Evolutionary conservation across 140 eudicot genomes (phyloP).

Genomic region (Bidens hawaiensis): DNA sequence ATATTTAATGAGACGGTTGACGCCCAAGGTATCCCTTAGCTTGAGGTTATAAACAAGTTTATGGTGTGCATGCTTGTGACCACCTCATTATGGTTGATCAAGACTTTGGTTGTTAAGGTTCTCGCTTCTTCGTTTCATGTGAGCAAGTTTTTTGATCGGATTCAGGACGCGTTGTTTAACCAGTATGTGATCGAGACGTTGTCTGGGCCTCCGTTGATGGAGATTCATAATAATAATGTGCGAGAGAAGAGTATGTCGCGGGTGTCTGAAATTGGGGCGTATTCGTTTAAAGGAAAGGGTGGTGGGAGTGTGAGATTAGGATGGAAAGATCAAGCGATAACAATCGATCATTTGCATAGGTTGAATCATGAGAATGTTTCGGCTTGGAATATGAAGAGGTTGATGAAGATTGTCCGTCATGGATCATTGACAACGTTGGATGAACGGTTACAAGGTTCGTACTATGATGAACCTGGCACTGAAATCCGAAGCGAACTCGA

Average conservation of each 20-base stretch:
- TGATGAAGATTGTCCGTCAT: slow-evolving; percentile 48
- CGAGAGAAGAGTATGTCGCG: slow-evolving; percentile 34
- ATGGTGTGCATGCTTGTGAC: slow-evolving; percentile 35
- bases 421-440: slow-evolving; percentile 62
- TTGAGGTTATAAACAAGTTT: no score
- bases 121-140: no score
- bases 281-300: slow-evolving; percentile 21
- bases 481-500: slow-evolving; percentile 58
- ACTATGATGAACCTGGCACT: slow-evolving; percentile 36
- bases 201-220: slow-evolving; percentile 47
- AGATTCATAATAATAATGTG: slow-evolving; percentile 28
- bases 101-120: slow-evolving; percentile 53
- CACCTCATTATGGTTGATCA: slow-evolving; percentile 39
- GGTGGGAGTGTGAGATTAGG: slow-evolving; percentile 12
- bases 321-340: slow-evolving; percentile 24
- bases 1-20: slow-evolving; percentile 35
- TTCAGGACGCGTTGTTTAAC: no score
- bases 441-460: slow-evolving; percentile 35
- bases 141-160: no score
- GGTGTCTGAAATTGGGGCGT: slow-evolving; percentile 8
- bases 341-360: slow-evolving; percentile 54
- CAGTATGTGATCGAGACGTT: no score
- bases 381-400: slow-evolving; percentile 79
- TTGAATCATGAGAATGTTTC: slow-evolving; percentile 65
- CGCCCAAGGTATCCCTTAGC: slow-evolving; percentile 17